phyloP scores from a whole-genome alignment of 1,139 yeast species.

The Candida gigantensis region DNA sequence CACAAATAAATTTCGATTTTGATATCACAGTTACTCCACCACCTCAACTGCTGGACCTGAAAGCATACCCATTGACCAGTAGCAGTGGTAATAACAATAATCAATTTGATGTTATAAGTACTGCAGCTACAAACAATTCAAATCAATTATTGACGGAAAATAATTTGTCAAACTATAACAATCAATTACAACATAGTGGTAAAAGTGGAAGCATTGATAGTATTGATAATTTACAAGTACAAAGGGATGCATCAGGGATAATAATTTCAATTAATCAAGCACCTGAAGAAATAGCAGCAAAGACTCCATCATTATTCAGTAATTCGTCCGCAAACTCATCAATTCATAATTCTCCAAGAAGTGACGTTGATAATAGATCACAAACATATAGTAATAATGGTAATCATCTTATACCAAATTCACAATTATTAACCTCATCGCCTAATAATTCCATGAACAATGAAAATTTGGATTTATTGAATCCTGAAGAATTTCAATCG shows the following conservation, averaged over 20 bases:
- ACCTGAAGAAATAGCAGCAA: slow-evolving; percentile 34
- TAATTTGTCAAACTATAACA: slow-evolving; percentile 19
- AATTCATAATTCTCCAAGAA: slow-evolving; percentile 22
- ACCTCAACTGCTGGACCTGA: slow-evolving; percentile 9
- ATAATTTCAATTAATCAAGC: slow-evolving; percentile 36
- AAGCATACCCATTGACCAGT: slow-evolving; percentile 4
- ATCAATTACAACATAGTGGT: slow-evolving; percentile 10
- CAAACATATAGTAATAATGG: slow-evolving; percentile 2
- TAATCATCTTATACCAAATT: slow-evolving; percentile 20
- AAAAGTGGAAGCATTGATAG: slow-evolving; percentile 3
- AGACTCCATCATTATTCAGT: slow-evolving; percentile 48
- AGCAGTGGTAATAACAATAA: neutral
- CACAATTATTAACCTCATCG: slow-evolving; percentile 18
- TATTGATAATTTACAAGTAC: slow-evolving; percentile 10
- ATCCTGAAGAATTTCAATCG: slow-evolving; percentile 37
- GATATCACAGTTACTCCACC: slow-evolving; percentile 18
- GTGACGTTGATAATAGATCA: neutral
- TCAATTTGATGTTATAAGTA: slow-evolving; percentile 13
- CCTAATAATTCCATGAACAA: slow-evolving; percentile 10
- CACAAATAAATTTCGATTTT: slow-evolving; percentile 13
- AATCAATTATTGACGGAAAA: slow-evolving; percentile 31
- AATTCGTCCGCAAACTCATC: slow-evolving; percentile 41
- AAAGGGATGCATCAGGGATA: slow-evolving; percentile 20
- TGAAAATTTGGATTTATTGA: slow-evolving; percentile 21
- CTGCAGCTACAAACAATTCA: slow-evolving; percentile 11